These are phyloP conservation scores for Penicillium sp. DNA, from an alignment of 2,329 filamentous ascomycete species.

Conservation along the genomic window DNA sequence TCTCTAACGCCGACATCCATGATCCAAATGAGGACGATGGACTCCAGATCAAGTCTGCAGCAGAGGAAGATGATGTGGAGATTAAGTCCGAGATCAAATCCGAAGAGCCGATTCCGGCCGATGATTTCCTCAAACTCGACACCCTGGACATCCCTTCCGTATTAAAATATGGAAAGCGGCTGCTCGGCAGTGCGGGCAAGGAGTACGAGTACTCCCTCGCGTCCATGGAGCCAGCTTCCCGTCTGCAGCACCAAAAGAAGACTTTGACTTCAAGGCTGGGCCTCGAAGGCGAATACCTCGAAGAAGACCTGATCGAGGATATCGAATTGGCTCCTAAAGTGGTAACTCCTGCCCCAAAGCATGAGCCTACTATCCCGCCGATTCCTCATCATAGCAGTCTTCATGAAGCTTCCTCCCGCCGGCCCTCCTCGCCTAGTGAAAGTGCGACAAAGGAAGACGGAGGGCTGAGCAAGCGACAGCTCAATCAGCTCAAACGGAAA, in stretches of 20 bases:
- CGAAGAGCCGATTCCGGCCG: constrained; percentile 42
- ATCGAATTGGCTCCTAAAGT: constrained; percentile 47
- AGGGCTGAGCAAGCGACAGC: constrained; percentile 78
- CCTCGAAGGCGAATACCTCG: constrained; percentile 70
- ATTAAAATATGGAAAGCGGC: constrained; percentile 70
- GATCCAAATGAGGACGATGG: constrained; percentile 76
- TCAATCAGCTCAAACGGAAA: constrained; percentile 90
- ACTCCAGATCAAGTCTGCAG: constrained; percentile 38
- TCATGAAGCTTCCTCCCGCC: constrained; percentile 33
- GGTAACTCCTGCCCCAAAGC: constrained; percentile 36
- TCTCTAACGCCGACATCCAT: constrained; percentile 76
- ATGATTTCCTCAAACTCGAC: constrained; percentile 58
- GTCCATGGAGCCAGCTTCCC: constrained; percentile 67
- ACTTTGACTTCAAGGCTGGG: constrained; percentile 73
- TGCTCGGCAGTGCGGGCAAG: constrained; percentile 71
- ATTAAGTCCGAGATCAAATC: constrained; percentile 33
- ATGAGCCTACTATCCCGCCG: constrained; percentile 45
- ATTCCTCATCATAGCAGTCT: constrained; percentile 38
- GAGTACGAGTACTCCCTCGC: constrained; percentile 78
- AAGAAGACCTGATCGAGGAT: constrained; percentile 69
- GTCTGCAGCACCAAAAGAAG: constrained; percentile 81
- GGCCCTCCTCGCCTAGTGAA: constrained; percentile 43
- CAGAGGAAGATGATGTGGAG: constrained; percentile 44
- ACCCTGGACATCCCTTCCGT: constrained; percentile 70
- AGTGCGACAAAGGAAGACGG: constrained; percentile 53